phyloP scores from a whole-genome alignment of 225 moss, liverwort and hornwort genomes.

The Neckera pumila region DNA sequence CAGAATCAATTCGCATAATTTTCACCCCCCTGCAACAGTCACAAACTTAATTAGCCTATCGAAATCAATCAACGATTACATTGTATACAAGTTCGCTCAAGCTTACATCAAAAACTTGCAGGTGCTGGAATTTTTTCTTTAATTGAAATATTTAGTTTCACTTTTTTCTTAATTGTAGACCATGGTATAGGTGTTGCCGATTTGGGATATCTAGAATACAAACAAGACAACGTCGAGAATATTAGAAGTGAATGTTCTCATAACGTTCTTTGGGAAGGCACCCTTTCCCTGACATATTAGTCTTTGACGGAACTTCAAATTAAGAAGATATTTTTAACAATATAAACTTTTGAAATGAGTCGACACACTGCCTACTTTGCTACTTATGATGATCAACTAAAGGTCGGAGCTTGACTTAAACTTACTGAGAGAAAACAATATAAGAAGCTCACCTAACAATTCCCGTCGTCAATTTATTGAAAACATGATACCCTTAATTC shows the following conservation, averaged over 20 bases:
- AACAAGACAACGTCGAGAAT: neutral
- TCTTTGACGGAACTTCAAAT: neutral
- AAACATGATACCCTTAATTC: neutral
- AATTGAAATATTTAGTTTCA: neutral
- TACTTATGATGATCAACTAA: neutral
- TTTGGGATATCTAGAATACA: neutral
- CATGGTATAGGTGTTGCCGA: neutral
- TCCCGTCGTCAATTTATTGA: neutral
- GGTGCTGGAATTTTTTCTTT: neutral
- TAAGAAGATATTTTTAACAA: neutral
- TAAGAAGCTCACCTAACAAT: neutral
- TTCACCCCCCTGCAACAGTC: slow-evolving; percentile 61
- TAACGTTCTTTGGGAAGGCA: neutral
- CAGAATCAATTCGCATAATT: slow-evolving; percentile 77
- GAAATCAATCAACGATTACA: neutral
- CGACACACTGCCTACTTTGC: neutral
- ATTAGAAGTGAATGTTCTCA: neutral
- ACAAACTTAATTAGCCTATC: neutral
- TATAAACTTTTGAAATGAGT: neutral
- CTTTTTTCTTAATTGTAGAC: neutral
- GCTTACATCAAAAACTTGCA: neutral
- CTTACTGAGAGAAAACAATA: neutral
- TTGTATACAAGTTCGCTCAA: neutral
- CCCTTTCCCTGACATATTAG: neutral
- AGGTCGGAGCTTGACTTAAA: neutral